Conservation (phyloP, 768 basidiomycete genomes). For the Xerocomus brunneocitrinus region DNA sequence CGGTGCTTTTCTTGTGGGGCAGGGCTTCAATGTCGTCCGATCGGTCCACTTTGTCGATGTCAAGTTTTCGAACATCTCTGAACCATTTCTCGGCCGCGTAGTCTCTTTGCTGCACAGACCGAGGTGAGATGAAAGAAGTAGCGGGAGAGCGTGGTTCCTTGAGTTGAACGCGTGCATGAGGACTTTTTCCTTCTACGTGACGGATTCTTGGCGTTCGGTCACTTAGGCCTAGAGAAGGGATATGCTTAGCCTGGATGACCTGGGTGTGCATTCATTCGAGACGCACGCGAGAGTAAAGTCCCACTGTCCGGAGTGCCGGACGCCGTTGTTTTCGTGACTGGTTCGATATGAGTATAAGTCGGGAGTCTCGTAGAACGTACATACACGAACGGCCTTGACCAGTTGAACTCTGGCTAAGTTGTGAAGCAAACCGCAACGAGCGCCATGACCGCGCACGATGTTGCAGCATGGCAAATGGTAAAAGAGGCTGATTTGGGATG, state of each 20-base stretch:
- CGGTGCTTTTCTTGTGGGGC: slow-evolving; percentile 4
- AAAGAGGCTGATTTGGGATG: slow-evolving; percentile 6
- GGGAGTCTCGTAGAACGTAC: not conserved
- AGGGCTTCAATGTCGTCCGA: not conserved
- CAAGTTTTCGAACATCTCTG: slow-evolving; percentile 16
- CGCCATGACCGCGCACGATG: slow-evolving; percentile 5
- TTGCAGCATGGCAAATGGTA: slow-evolving; percentile 15
- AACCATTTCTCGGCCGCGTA: slow-evolving; percentile 24
- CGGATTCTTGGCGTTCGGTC: slow-evolving; percentile 1
- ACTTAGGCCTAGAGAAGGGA: slow-evolving; percentile 15
- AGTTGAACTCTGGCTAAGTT: not conserved
- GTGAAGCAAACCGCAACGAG: slow-evolving; percentile 10
- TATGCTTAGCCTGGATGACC: not conserved
- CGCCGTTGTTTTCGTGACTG: slow-evolving; percentile 1
- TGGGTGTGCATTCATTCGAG: not conserved
- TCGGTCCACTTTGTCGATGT: slow-evolving; percentile 8
- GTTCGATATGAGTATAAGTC: slow-evolving; percentile 2
- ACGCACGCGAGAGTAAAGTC: slow-evolving; percentile 22
- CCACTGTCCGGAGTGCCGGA: not conserved
- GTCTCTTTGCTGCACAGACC: slow-evolving; percentile 22
- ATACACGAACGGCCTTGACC: not conserved
- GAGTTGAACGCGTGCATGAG: not conserved
- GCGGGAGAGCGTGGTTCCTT: slow-evolving; percentile 1
- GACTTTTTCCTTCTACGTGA: slow-evolving; percentile 1
- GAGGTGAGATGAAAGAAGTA: slow-evolving; percentile 20